Evolutionary conservation across 345 rosid genomes (phyloP).

Genomic region (Euclidium syriacum): DNA sequence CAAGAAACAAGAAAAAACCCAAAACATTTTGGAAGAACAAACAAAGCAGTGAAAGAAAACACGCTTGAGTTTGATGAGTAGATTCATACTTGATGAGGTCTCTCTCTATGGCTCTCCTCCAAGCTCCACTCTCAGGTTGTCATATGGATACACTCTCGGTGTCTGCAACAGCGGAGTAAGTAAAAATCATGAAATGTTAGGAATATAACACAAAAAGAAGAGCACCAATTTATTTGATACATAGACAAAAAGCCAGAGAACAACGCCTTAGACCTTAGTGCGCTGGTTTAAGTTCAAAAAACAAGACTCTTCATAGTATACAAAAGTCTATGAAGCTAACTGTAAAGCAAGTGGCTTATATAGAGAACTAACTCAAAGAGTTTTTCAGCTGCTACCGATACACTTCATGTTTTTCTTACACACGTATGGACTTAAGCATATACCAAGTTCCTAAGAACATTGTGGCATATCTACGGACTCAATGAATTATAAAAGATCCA

Average conservation of each 20-base stretch:
- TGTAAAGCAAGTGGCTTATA: neutral
- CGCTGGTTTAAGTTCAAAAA: neutral
- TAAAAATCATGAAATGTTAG: neutral
- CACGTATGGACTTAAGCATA: neutral
- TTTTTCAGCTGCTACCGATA: neutral
- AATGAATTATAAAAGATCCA: neutral
- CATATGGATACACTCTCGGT: slow-evolving; percentile 88
- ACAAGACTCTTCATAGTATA: neutral
- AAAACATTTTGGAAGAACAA: slow-evolving; percentile 12
- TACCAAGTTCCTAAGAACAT: neutral
- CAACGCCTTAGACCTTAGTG: neutral
- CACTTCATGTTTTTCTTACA: neutral
- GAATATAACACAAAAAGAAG: neutral
- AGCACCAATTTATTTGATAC: neutral
- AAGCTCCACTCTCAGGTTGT: slow-evolving; percentile 93
- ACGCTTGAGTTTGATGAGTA: neutral
- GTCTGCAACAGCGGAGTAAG: slow-evolving; percentile 44
- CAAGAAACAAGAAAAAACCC: neutral
- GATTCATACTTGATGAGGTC: neutral
- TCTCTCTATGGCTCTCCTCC: slow-evolving; percentile 73
- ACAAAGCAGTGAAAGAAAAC: slow-evolving; percentile 9
- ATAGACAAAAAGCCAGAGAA: neutral
- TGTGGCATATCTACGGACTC: neutral
- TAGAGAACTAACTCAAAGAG: neutral
- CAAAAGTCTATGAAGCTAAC: neutral